Base-by-base conservation (phyloP, 2,329 filamentous ascomycete genomes). In the Coleophoma cylindrospora region DNA sequence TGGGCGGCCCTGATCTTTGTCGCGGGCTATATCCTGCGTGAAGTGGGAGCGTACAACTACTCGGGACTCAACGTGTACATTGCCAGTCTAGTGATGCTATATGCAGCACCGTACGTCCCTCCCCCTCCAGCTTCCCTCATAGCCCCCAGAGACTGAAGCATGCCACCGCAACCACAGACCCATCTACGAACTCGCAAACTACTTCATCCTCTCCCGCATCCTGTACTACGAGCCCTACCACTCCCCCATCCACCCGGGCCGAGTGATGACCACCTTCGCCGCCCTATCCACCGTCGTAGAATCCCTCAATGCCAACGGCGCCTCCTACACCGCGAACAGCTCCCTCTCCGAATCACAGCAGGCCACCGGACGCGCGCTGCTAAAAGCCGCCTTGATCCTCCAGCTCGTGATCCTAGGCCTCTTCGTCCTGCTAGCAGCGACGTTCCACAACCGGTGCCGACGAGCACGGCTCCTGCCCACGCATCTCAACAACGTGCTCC, bases 201-300 rank as follows among this genome's bases (percentile, higher is more conserved):
- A 84, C 64, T 75, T 81, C 57, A 74, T 83, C 49, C 74, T 86
- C 21, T 76, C 76, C 2, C 74, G 80, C 4, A 70, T 82, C 12
- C 70, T 86, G 17, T 79, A 78, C 62, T 86, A 85, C 63, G 70
- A 81, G 3, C 81, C 81, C 0, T 79, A 83, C 59, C 71, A 78
- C 50, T 72, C 80, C 0, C 80, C 80, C 0, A 63, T 79, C 33
- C 67, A 74, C 37, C 73, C 75, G 0, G 67, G 69, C 19, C 64
- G 69, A 22, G 71, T 76, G 14, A 57, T 77, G 14, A 69, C 68
- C 5, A 74, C 69, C 3, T 79, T 78, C 53, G 71, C 69, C 13
- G 67, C 66, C 34, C 55, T 79, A 37, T 78, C 75, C 17, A 61
- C 56, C 6, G 54, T 78, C 2, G 68, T 82, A 46, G 76, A 80